phyloP scores from a whole-genome alignment of 2,329 filamentous ascomycete genomes.

The Sclerotinia trifoliorum region DNA sequence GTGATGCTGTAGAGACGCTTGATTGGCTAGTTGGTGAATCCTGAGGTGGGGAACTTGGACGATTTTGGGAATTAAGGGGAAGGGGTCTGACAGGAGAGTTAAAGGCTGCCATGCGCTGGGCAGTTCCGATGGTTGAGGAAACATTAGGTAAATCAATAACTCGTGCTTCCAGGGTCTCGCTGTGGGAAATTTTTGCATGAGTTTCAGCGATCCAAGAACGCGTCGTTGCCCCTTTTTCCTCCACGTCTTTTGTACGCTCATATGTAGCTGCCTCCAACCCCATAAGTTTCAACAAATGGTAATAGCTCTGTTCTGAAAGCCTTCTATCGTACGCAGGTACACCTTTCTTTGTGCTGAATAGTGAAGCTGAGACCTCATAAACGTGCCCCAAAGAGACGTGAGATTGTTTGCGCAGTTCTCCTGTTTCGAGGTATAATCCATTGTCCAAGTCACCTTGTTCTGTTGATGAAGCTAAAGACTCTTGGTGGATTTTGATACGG shows the following conservation, averaged over 20 bases:
- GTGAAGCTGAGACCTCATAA: not conserved
- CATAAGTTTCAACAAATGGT: not conserved
- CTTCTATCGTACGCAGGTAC: not conserved
- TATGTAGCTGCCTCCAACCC: not conserved
- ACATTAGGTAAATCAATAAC: not conserved
- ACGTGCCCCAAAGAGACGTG: not conserved
- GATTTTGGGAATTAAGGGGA: not conserved
- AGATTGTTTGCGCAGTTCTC: not conserved
- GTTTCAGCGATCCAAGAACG: no score
- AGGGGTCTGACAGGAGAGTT: accelerated
- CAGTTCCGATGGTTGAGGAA: not conserved
- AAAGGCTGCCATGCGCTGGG: no score
- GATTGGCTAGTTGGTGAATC: no score
- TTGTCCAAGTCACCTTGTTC: not conserved
- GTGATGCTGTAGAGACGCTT: not conserved
- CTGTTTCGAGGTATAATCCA: not conserved
- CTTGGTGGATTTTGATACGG: not conserved
- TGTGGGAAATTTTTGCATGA: no score
- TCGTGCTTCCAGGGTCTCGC: not conserved
- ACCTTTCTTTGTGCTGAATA: not conserved
- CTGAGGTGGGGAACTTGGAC: not conserved
- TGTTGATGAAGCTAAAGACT: not conserved
- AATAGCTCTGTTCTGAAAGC: not conserved
- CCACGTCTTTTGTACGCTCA: not conserved
- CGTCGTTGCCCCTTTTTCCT: no score